Evolutionary conservation across 2,329 filamentous ascomycete genomes (phyloP).

Genomic region (Trichoderma oligosporum): DNA sequence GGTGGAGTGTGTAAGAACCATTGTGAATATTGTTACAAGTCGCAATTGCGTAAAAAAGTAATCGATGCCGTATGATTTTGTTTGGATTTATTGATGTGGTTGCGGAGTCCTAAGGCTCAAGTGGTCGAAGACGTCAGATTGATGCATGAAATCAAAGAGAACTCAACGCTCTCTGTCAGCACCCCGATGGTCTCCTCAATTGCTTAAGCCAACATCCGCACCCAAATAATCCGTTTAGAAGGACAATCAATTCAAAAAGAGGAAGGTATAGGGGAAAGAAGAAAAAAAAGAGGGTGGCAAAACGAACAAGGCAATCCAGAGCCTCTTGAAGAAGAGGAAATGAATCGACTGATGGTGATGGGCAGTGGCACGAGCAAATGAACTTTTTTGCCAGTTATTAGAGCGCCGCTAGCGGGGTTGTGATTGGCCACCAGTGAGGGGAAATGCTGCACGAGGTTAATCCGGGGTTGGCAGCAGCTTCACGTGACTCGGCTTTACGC

Average conservation of each 20-base stretch:
- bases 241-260: slow-evolving; percentile 2
- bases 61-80: not conserved
- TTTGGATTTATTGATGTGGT: not conserved
- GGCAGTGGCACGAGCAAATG: slow-evolving; percentile 22
- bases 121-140: slow-evolving; percentile 23
- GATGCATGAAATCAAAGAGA: slow-evolving; percentile 24
- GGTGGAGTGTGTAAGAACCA: slow-evolving; percentile 62
- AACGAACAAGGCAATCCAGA: slow-evolving; percentile 16
- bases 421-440: slow-evolving; percentile 36
- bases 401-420: slow-evolving; percentile 16
- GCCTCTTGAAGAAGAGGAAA: slow-evolving; percentile 18
- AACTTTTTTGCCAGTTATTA: slow-evolving; percentile 21
- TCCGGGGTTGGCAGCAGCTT: slow-evolving; percentile 18
- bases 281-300: not conserved
- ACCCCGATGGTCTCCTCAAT: slow-evolving; percentile 11
- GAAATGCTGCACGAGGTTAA: slow-evolving; percentile 21
- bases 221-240: not conserved
- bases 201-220: slow-evolving; percentile 10
- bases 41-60: slow-evolving; percentile 16
- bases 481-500: slow-evolving; percentile 10
- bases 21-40: slow-evolving; percentile 34
- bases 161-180: slow-evolving; percentile 17
- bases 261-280: not conserved
- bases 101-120: slow-evolving; percentile 24
- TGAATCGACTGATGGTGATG: slow-evolving; percentile 24